These are phyloP conservation scores for Mycocentrospora acerina DNA, from an alignment of 2,329 filamentous ascomycete genomes.

Conservation along the genomic window DNA sequence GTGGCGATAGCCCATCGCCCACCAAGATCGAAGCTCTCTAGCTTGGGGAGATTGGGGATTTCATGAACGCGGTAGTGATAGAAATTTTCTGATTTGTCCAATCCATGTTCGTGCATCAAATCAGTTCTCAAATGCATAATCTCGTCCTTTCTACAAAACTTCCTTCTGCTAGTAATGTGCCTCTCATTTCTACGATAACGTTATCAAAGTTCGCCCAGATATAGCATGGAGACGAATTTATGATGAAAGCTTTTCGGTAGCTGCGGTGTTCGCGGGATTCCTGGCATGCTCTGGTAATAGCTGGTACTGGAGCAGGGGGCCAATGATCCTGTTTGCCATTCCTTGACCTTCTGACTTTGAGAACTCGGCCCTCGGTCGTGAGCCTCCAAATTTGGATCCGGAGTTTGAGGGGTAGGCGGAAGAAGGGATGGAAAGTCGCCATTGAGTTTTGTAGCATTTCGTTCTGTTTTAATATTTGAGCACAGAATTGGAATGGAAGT, in stretches of 20 bases:
- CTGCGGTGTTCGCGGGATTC: constrained; percentile 8
- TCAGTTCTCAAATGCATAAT: constrained; percentile 1
- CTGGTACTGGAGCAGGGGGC: constrained; percentile 6
- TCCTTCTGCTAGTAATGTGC: not conserved
- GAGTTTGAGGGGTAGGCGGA: constrained; percentile 8
- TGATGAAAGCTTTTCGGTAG: constrained; percentile 5
- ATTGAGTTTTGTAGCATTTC: not conserved
- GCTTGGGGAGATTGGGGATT: not conserved
- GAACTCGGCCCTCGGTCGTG: constrained; percentile 3
- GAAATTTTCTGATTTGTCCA: constrained; percentile 1
- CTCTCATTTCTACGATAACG: constrained; percentile 6
- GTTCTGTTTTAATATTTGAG: too few species aligned
- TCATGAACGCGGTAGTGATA: not conserved
- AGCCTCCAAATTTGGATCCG: constrained; percentile 5
- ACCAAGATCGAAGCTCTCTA: constrained; percentile 1
- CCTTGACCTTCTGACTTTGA: constrained; percentile 2
- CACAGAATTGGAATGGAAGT: too few species aligned
- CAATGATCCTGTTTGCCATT: not conserved
- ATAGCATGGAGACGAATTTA: constrained; percentile 1
- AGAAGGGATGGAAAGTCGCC: constrained; percentile 10
- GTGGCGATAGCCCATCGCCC: not conserved
- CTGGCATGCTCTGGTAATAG: constrained; percentile 6
- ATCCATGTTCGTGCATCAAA: not conserved
- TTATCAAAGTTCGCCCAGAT: constrained; percentile 10
- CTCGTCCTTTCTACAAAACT: not conserved